Conservation (phyloP, 371 early-diverging fungal species). For the Mucor saturninus region DNA sequence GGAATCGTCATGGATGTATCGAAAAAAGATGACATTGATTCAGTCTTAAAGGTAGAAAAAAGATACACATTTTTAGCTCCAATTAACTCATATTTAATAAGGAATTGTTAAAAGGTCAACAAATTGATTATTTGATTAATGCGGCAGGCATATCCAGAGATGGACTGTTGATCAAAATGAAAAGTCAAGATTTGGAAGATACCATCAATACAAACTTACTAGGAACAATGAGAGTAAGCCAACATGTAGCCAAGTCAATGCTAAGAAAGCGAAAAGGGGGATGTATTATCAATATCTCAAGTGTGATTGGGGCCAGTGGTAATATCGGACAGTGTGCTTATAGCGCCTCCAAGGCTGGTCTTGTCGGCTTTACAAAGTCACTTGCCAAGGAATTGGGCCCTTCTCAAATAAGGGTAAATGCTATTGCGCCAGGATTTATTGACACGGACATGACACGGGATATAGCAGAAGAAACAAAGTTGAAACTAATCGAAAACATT, state of each 20-base stretch:
- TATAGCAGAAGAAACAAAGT: conserved; percentile 40
- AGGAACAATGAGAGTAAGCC: conserved; percentile 72
- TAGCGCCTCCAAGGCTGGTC: conserved; percentile 84
- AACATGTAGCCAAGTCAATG: conserved; percentile 63
- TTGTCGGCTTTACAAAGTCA: conserved; percentile 83
- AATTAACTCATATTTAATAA: not conserved
- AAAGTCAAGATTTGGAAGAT: conserved; percentile 50
- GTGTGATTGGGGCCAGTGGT: conserved; percentile 79
- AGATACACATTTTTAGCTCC: not conserved
- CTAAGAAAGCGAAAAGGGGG: conserved; percentile 61
- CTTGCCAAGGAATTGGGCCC: conserved; percentile 84
- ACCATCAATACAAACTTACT: conserved; percentile 72
- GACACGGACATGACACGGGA: conserved; percentile 83
- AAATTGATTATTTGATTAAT: conserved; percentile 64
- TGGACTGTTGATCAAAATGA: conserved; percentile 58
- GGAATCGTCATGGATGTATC: conserved; percentile 58
- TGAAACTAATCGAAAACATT: conserved; percentile 49
- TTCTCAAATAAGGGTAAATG: conserved; percentile 76
- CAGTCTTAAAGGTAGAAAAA: conserved; percentile 46
- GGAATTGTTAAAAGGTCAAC: conserved; percentile 33
- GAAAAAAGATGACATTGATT: conserved; percentile 42
- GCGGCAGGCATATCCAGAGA: conserved; percentile 71
- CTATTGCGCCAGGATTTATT: conserved; percentile 89
- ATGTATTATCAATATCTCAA: conserved; percentile 85
- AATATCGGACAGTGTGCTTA: conserved; percentile 82